Evolutionary conservation across 169 alveolate genomes (phyloP).

Genomic region (Eimeria praecox): DNA sequence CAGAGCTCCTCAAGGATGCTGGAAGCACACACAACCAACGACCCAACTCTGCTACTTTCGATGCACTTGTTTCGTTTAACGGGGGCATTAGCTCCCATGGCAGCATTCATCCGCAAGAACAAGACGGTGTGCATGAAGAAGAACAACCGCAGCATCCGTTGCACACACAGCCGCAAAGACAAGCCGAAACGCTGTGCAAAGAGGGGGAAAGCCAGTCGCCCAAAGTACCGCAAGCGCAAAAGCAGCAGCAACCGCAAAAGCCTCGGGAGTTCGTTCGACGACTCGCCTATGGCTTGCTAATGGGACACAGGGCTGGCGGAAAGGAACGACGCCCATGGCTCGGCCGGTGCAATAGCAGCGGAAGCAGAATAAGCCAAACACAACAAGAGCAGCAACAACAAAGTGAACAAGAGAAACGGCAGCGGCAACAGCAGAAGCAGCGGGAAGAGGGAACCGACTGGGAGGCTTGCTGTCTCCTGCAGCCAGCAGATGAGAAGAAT

Average conservation of each 20-base stretch:
- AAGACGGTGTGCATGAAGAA: not conserved
- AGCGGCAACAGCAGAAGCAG: conserved; percentile 3
- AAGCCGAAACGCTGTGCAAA: not conserved
- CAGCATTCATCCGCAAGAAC: not conserved
- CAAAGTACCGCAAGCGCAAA: conserved; percentile 10
- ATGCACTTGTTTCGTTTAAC: not conserved
- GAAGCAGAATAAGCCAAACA: not conserved
- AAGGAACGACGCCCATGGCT: conserved; percentile 25
- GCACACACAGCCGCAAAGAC: conserved; percentile 25
- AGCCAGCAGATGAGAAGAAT: conserved; percentile 71
- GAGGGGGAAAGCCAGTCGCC: not conserved
- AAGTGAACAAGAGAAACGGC: conserved; percentile 21
- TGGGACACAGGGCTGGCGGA: conserved; percentile 9
- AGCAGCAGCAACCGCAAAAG: conserved; percentile 25
- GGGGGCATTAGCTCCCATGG: not conserved
- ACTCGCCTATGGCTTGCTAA: conserved; percentile 45
- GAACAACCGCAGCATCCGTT: not conserved
- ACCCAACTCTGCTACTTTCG: not conserved
- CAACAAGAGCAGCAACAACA: not conserved
- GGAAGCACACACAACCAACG: not conserved
- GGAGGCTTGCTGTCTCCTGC: conserved; percentile 60
- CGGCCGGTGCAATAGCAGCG: not conserved
- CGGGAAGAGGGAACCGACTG: conserved; percentile 41
- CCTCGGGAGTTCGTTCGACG: conserved; percentile 63
- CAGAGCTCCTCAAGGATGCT: not conserved